These are phyloP conservation scores for Hortiboletus campestris DNA, from an alignment of 768 basidiomycete genomes.

Conservation along the genomic window DNA sequence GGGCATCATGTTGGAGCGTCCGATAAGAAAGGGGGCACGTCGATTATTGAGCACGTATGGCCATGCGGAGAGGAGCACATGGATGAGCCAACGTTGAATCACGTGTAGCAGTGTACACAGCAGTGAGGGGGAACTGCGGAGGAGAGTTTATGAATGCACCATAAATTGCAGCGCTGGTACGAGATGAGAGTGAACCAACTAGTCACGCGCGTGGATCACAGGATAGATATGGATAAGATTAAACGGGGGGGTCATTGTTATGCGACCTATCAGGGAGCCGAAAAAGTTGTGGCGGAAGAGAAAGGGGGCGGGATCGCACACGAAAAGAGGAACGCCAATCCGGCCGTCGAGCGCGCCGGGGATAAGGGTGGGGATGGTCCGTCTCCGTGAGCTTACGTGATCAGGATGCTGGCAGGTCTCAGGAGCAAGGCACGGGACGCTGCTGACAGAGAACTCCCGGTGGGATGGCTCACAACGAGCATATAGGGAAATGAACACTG, in stretches of 20 bases:
- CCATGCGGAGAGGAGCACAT: background rate
- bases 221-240: too few species aligned
- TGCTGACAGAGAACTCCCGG: too few species aligned
- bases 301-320: too few species aligned
- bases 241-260: too few species aligned
- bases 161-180: too few species aligned
- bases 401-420: background rate
- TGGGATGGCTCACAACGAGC: too few species aligned
- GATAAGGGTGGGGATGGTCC: constrained; percentile 13
- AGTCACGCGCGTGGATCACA: too few species aligned
- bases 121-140: background rate
- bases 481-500: too few species aligned
- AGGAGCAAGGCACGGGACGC: too few species aligned
- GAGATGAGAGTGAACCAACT: background rate
- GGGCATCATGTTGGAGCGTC: background rate
- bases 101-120: background rate
- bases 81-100: background rate
- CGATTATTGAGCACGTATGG: background rate
- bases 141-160: background rate
- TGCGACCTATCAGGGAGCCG: too few species aligned
- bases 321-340: constrained; percentile 23
- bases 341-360: constrained; percentile 9
- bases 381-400: background rate
- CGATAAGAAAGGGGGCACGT: background rate
- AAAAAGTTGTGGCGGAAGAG: too few species aligned